Evolutionary conservation across 208 protist species (phyloP).

Genomic region (Leishmania mexicana): DNA sequence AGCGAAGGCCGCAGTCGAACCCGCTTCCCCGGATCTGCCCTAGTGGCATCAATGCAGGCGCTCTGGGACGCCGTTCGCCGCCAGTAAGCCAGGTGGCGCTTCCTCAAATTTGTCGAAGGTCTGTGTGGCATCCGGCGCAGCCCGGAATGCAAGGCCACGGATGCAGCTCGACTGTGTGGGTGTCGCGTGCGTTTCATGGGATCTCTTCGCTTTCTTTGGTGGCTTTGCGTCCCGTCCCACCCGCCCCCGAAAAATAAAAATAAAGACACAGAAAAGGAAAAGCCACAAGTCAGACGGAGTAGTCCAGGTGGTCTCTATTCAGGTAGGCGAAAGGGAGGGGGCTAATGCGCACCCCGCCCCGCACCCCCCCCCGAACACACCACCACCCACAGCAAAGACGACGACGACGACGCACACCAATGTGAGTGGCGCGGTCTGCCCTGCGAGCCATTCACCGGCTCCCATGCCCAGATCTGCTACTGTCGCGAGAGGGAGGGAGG

Average conservation of each 20-base stretch:
- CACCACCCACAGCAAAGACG: no score
- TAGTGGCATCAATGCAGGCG: slow-evolving; percentile 35
- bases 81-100: slow-evolving; percentile 17
- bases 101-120: no score
- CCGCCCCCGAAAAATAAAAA: background rate
- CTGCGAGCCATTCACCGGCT: background rate
- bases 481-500: background rate
- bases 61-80: slow-evolving; percentile 21
- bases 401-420: no score
- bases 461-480: background rate
- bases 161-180: no score
- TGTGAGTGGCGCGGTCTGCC: no score
- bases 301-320: no score
- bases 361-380: no score
- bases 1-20: slow-evolving; percentile 47
- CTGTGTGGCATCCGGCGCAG: no score
- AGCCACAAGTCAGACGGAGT: background rate
- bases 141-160: no score
- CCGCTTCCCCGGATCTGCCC: slow-evolving; percentile 42
- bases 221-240: background rate
- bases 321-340: no score
- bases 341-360: no score
- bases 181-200: background rate
- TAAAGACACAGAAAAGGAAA: background rate
- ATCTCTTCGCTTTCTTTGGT: background rate